These are phyloP conservation scores for Acer saccharum DNA, from an alignment of 345 rosid genomes.

Conservation along the genomic window DNA sequence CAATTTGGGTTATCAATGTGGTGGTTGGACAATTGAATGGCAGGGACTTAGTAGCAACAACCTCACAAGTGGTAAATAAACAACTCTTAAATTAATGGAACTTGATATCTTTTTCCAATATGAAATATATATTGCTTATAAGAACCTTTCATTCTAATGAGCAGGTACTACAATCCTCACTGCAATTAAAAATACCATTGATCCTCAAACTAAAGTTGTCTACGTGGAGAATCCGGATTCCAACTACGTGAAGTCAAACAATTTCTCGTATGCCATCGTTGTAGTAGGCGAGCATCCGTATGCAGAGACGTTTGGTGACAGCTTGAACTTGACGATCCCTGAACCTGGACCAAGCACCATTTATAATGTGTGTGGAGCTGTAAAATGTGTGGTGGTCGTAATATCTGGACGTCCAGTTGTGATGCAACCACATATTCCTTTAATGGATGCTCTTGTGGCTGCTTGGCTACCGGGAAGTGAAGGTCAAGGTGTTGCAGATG, in stretches of 20 bases:
- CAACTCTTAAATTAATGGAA: no score
- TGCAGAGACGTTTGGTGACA: constrained; percentile 50
- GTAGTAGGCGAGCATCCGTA: constrained; percentile 50
- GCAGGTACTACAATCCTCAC: constrained; percentile 53
- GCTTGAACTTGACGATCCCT: constrained; percentile 42
- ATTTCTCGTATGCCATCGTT: constrained; percentile 47
- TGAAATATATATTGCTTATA: background rate
- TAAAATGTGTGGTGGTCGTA: constrained; percentile 43
- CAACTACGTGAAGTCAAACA: constrained; percentile 38
- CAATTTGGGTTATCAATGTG: constrained; percentile 77
- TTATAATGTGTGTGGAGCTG: constrained; percentile 40
- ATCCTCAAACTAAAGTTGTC: constrained; percentile 33
- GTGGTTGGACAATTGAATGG: constrained; percentile 73
- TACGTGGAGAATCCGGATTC: constrained; percentile 36
- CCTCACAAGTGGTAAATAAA: no score
- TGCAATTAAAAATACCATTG: constrained; percentile 43
- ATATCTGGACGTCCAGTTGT: constrained; percentile 55
- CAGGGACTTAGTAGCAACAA: constrained; percentile 42
- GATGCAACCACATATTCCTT: constrained; percentile 35
- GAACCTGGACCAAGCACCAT: constrained; percentile 42
- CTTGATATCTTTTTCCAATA: no score
- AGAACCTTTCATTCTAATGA: background rate
- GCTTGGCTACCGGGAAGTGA: constrained; percentile 65
- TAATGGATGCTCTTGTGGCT: constrained; percentile 44
- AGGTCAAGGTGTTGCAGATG: constrained; percentile 60